These are phyloP conservation scores for Syzygium syzygioides DNA, from an alignment of 441 rosid genomes.

Conservation along the genomic window DNA sequence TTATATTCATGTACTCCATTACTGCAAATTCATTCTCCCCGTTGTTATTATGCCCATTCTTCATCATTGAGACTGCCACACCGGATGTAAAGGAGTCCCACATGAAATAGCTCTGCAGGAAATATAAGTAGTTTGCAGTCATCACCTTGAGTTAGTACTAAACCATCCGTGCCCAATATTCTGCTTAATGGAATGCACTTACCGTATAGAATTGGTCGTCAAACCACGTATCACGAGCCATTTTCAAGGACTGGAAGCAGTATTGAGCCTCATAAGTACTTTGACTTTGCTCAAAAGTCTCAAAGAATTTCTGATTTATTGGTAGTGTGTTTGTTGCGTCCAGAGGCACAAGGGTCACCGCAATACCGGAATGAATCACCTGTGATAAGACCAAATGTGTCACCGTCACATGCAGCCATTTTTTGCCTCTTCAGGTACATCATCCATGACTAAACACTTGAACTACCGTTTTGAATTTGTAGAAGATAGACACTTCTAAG, in stretches of 20 bases:
- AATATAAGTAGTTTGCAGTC: background rate
- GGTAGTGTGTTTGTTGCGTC: constrained; percentile 95
- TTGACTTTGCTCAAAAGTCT: constrained; percentile 49
- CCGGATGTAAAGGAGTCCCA: constrained; percentile 88
- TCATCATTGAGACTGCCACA: constrained; percentile 69
- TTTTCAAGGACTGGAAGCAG: constrained; percentile 63
- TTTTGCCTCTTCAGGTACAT: background rate
- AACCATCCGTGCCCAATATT: background rate
- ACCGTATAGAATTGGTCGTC: constrained; percentile 52
- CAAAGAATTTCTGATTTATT: constrained; percentile 39
- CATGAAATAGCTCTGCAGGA: constrained; percentile 70
- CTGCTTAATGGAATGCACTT: background rate
- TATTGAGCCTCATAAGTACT: constrained; percentile 76
- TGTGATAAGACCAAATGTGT: constrained; percentile 10
- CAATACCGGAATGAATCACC: constrained; percentile 89
- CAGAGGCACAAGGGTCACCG: constrained; percentile 72
- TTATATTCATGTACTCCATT: constrained; percentile 83
- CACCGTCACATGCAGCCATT: background rate
- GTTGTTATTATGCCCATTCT: constrained; percentile 18
- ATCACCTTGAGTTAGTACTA: background rate
- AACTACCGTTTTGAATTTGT: background rate
- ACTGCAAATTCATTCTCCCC: constrained; percentile 75
- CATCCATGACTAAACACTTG: background rate
- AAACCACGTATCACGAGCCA: constrained; percentile 65
- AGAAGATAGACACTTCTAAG: background rate